phyloP scores from a whole-genome alignment of 2,329 filamentous ascomycete genomes.

The Xylariaceae sp. region DNA sequence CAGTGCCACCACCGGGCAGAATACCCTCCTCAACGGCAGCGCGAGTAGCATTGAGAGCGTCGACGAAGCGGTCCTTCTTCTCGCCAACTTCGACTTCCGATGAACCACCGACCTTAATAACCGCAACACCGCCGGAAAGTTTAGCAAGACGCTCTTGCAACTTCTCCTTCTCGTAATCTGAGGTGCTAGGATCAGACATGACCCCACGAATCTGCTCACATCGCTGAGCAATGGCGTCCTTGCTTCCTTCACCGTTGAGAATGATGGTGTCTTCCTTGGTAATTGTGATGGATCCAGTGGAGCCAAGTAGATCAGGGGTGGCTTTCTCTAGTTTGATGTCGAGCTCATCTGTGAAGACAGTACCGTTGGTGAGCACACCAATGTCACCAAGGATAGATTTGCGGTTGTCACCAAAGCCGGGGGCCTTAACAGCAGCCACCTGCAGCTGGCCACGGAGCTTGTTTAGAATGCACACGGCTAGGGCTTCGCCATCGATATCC shows the following conservation, averaged over 20 bases:
- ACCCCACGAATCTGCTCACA: constrained; percentile 99
- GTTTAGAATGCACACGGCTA: constrained; percentile 99
- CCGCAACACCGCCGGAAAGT: constrained; percentile 96
- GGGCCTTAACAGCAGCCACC: constrained; percentile 97
- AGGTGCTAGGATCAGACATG: constrained; percentile 88
- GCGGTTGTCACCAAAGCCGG: constrained; percentile 99
- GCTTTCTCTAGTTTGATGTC: constrained; percentile 99
- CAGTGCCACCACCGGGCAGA: constrained; percentile 95
- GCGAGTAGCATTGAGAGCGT: constrained; percentile 95
- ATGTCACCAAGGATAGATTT: constrained; percentile 99
- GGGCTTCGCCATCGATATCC: constrained; percentile 97
- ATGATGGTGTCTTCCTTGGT: constrained; percentile 99
- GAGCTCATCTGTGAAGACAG: constrained; percentile 96
- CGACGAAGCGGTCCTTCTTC: constrained; percentile 99
- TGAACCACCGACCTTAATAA: constrained; percentile 97
- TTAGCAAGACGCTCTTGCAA: constrained; percentile 99
- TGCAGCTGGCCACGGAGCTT: constrained; percentile 99
- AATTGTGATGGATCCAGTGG: constrained; percentile 97
- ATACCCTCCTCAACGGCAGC: constrained; percentile 99
- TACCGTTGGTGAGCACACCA: constrained; percentile 91
- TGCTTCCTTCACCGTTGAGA: constrained; percentile 92
- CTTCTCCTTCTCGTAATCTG: constrained; percentile 99
- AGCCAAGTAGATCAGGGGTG: constrained; percentile 91
- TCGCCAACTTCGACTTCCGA: constrained; percentile 98
- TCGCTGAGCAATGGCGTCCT: constrained; percentile 88